Percentiles rank a stretch among this genome's conserved stretches.
These are phyloP conservation scores for Vitis hybrid DNA, from an alignment of 177 flowering plant genomes.

Conservation along the genomic window DNA sequence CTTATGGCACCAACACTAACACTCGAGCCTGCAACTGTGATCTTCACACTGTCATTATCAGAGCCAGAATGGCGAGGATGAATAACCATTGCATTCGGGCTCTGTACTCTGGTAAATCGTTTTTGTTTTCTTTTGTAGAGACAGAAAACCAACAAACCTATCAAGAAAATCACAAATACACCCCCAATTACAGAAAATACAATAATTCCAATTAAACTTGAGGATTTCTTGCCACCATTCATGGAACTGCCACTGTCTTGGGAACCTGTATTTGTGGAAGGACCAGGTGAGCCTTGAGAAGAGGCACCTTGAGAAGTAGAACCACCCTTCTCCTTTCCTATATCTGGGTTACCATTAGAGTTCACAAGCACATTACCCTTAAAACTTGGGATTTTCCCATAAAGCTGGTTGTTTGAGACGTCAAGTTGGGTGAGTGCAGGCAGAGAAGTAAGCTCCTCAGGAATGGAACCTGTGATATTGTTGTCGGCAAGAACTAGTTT, in stretches of 20 bases:
- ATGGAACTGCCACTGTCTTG: constrained; percentile 7
- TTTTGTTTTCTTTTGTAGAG: constrained; percentile 51
- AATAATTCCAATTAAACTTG: constrained; percentile 30
- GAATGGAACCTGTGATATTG: constrained; percentile 57
- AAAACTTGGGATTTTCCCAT: constrained; percentile 57
- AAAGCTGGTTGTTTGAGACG: constrained; percentile 55
- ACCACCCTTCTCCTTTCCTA: constrained; percentile 44
- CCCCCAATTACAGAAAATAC: constrained; percentile 44
- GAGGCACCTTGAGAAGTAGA: constrained; percentile 22
- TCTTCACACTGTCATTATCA: constrained; percentile 65
- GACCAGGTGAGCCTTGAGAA: constrained; percentile 11
- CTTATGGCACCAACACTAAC: constrained; percentile 52
- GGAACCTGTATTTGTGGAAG: constrained; percentile 9
- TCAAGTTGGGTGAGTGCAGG: constrained; percentile 46
- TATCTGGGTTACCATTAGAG: constrained; percentile 45
- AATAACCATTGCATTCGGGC: constrained; percentile 62
- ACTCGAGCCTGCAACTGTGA: constrained; percentile 72
- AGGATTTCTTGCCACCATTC: constrained; percentile 30
- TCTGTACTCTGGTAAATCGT: constrained; percentile 51
- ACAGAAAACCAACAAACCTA: constrained; percentile 44
- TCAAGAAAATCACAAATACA: constrained; percentile 31
- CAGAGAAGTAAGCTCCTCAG: constrained; percentile 50
- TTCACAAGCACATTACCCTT: constrained; percentile 38
- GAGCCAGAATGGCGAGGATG: constrained; percentile 78
- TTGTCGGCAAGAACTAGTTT: constrained; percentile 59